phyloP scores from a whole-genome alignment of 306 rosid genomes.

The Gastrolobium villosum region DNA sequence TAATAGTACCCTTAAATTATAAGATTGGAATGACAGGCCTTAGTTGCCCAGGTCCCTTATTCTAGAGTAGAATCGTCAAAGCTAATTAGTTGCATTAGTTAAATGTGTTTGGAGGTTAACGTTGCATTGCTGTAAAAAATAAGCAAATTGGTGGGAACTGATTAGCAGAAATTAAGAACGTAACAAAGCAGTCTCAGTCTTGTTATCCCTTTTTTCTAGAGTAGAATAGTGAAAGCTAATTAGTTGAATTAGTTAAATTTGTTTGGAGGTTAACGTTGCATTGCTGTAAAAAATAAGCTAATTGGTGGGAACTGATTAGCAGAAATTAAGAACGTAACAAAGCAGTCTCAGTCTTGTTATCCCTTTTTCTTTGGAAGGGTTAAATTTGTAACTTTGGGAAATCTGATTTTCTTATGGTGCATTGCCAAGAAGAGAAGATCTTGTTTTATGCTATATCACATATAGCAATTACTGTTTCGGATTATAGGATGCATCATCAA shows the following conservation, averaged over 20 bases:
- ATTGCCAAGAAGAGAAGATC: slow-evolving; percentile 11
- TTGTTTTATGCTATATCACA: slow-evolving; percentile 18
- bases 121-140: background rate
- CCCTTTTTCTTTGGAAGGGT: background rate
- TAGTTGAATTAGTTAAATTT: background rate
- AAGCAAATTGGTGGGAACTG: slow-evolving; percentile 16
- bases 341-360: background rate
- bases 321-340: background rate
- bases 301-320: slow-evolving; percentile 11
- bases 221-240: background rate
- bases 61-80: background rate
- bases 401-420: background rate
- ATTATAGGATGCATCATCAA: slow-evolving; percentile 5
- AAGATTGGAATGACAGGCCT: background rate
- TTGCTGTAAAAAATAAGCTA: background rate
- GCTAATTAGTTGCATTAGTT: slow-evolving; percentile 3
- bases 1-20: background rate
- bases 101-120: slow-evolving; percentile 1
- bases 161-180: background rate
- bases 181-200: background rate
- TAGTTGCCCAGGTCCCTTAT: background rate
- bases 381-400: background rate
- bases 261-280: slow-evolving; percentile 2
- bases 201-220: too few species aligned
- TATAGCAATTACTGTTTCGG: background rate